Percentiles rank a stretch among this genome's conserved stretches.
phyloP scores from a whole-genome alignment of 2,329 filamentous ascomycete genomes.

The Nemania diffusa region DNA sequence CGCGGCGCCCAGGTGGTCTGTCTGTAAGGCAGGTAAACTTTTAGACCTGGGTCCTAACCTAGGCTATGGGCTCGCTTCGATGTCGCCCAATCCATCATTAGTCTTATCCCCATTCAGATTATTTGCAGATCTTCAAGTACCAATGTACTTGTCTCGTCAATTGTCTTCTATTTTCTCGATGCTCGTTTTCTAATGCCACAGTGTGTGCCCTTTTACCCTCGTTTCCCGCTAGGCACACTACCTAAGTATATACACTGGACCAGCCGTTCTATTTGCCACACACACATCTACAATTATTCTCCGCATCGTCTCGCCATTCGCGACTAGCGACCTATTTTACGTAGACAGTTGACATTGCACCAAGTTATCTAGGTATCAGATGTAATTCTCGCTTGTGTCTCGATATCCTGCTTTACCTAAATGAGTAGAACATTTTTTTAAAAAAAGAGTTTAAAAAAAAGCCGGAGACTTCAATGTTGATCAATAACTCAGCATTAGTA shows the following conservation, averaged over 20 bases:
- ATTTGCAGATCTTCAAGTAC: constrained; percentile 38
- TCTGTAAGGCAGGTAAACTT: constrained; percentile 19
- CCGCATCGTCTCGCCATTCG: constrained; percentile 2
- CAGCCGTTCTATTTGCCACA: constrained; percentile 27
- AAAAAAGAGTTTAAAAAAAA: too few relatives aligned
- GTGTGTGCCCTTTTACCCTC: constrained; percentile 16
- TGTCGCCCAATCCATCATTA: constrained; percentile 32
- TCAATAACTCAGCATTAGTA: background rate
- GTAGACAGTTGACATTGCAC: background rate
- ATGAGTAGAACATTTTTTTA: too few relatives aligned
- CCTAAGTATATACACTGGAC: background rate
- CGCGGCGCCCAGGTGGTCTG: background rate
- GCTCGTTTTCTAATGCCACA: constrained; percentile 15
- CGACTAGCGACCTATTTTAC: background rate
- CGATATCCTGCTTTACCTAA: too few relatives aligned
- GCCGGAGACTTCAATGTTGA: background rate
- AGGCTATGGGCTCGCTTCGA: constrained; percentile 26
- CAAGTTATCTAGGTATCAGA: background rate
- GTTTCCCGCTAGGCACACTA: background rate
- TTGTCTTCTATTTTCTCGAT: constrained; percentile 16
- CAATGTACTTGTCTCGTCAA: constrained; percentile 26
- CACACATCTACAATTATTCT: constrained; percentile 26
- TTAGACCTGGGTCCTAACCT: constrained; percentile 8
- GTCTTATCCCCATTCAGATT: constrained; percentile 34
- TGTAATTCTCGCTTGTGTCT: background rate